Evolutionary conservation across 306 rosid species (phyloP).

Genomic region (Glycyrrhiza uralensis): DNA sequence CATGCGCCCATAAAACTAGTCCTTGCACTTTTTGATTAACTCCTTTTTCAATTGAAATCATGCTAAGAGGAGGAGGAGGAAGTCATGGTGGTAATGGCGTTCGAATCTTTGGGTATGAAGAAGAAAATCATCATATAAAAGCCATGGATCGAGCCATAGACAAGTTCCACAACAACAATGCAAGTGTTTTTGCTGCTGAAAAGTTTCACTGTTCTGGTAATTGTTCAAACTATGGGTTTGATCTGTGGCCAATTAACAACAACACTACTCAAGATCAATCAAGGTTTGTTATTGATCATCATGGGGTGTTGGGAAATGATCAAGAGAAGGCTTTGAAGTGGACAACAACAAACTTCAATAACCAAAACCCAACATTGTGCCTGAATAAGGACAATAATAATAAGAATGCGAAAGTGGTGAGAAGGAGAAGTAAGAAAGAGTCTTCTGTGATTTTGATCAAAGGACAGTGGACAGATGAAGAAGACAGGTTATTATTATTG

Average conservation of each 20-base stretch:
- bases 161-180: constrained; percentile 15
- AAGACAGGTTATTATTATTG: constrained; percentile 56
- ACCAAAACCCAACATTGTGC: constrained; percentile 17
- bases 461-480: constrained; percentile 75
- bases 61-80: background rate
- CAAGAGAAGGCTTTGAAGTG: constrained; percentile 29
- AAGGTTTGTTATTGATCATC: constrained; percentile 9
- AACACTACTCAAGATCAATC: background rate
- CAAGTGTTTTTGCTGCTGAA: background rate
- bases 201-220: constrained; percentile 5
- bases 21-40: constrained; percentile 1
- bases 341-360: constrained; percentile 22
- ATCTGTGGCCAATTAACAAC: too few relatives aligned
- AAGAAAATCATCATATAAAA: too few relatives aligned
- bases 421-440: constrained; percentile 37
- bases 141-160: constrained; percentile 22
- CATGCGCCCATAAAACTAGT: constrained; percentile 23
- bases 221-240: constrained; percentile 21
- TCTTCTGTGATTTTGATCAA: constrained; percentile 40
- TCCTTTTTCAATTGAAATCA: constrained; percentile 32
- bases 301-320: constrained; percentile 22
- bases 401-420: constrained; percentile 5
- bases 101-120: constrained; percentile 10
- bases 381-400: background rate
- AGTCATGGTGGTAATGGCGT: background rate